Evolutionary conservation across 2,329 filamentous ascomycete genomes (phyloP).

Genomic region (Didymella arachidicola): DNA sequence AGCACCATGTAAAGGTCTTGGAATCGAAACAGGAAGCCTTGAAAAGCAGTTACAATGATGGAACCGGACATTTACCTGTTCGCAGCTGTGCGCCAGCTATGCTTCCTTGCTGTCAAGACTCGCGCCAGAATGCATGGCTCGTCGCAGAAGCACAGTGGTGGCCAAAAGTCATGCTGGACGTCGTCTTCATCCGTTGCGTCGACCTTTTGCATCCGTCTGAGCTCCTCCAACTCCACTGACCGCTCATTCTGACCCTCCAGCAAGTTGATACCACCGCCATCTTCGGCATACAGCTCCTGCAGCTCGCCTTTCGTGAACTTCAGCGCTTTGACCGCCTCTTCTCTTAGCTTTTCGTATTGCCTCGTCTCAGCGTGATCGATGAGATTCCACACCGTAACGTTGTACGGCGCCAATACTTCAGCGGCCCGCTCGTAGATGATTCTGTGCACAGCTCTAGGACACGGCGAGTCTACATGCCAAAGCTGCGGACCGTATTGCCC

Average conservation of each 20-base stretch:
- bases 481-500: constrained; percentile 20
- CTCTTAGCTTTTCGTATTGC: constrained; percentile 17
- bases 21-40: too few species aligned
- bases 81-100: not conserved
- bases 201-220: not conserved
- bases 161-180: not conserved
- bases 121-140: constrained; percentile 2
- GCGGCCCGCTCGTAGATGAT: constrained; percentile 39
- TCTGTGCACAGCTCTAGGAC: constrained; percentile 33
- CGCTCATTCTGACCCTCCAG: constrained; percentile 2
- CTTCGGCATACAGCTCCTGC: constrained; percentile 26
- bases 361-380: constrained; percentile 31
- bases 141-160: constrained; percentile 1
- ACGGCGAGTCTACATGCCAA: constrained; percentile 30
- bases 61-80: too few species aligned
- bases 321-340: not conserved
- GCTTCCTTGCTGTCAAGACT: not conserved
- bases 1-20: too few species aligned
- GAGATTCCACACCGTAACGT: constrained; percentile 28
- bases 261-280: constrained; percentile 29
- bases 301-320: constrained; percentile 26
- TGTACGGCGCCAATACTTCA: constrained; percentile 21
- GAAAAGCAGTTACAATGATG: too few species aligned
- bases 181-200: not conserved
- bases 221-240: not conserved